Evolutionary conservation across 768 basidiomycete genomes (phyloP), one percentile per base, ranked within the genome.

Genomic region (Sporobolomyces roseus): DNA sequence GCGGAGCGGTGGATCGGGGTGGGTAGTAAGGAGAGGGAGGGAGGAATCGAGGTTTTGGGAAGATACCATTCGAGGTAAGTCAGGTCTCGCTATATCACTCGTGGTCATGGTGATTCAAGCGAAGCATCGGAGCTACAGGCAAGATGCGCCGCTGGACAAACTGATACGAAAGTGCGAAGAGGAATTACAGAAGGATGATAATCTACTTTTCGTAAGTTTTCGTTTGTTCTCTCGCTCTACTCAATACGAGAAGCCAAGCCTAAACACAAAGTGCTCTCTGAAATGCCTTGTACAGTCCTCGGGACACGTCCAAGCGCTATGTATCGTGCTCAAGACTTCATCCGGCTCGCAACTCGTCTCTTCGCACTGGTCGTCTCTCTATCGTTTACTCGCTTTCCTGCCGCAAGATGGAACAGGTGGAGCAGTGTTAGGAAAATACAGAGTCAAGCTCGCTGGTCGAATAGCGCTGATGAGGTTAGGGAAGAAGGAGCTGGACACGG

Each of bases 21-120:
- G 49, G 85, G 90, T 17, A 93, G 94, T 0, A 80, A 93, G 64
- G 93, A 96, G 76, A 84, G 91, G 10, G 89, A 92, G 49, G 88
- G 85, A 36, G 89, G 91, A 35, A 88, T 88, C 0, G 77, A 90
- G 14, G 79, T 94, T n/a, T 82, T 97, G 9, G 86, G 92, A 4
- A 83, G 87, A 45, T 80, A 93, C 35, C 96, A 89, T 76, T 86
- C 85, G 74, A 48, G 84, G 79, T 67, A 70, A 74, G 30, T 41
- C 45, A 13, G 74, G 56, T 77, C 30, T 61, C 7, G 74, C 59
- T 78, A 76, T 45, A 52, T 67, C 16, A 36, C n/a, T 75, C 35
- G 9, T 38, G 74, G 43, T 41, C 16, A 10, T 33, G 23, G 21
- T 17, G 12, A 16, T 27, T 30, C 30, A 4, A n/a, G 1, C 19